Base-by-base conservation (phyloP, 75 land plant genomes). In the Selaginella tamariscina region DNA sequence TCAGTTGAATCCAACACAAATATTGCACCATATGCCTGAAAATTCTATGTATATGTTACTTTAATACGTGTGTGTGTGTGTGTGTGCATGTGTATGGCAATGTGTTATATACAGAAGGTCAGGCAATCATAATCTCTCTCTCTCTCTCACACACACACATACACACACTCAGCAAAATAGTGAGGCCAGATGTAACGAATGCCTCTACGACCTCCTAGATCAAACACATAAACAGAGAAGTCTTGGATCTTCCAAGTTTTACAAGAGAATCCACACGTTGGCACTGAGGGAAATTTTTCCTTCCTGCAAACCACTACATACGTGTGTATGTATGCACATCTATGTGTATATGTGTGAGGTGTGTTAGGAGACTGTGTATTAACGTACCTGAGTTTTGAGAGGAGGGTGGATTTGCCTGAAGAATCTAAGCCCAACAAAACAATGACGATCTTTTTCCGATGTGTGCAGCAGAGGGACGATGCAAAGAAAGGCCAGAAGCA, bases 101-200 rank as follows among this genome's bases (percentile, higher is more conserved):
- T n/a, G n/a, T n/a, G n/a, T n/a, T n/a, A n/a, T n/a, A n/a, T n/a
- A n/a, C n/a, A n/a, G n/a, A n/a, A n/a, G n/a, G n/a, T n/a, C n/a
- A n/a, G n/a, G n/a, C n/a, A n/a, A n/a, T n/a, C n/a, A n/a, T n/a
- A n/a, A n/a, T n/a, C n/a, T n/a, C n/a, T n/a, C n/a, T n/a, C n/a
- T n/a, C n/a, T n/a, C n/a, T n/a, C n/a, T n/a, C n/a, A n/a, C n/a
- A n/a, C n/a, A n/a, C n/a, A 15, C 8, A 0, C 32, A 32, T 2
- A 1, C 1, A 2, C 33, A 70, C 72, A n/a, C 67, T 70, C 49
- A 2, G 72, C 39, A 32, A 27, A 70, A 32, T 70, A 70, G 29
- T 70, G 72, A 62, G 72, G 67, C 72, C 72, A 70, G 60, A 70
- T 62, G 30, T 65, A 64, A 31, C 72, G 72, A 1, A 70, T 57